Percentiles rank a stretch among this genome's conserved stretches.
Conservation (phyloP, 345 rosid genomes). For the Conringia planisiliqua region DNA sequence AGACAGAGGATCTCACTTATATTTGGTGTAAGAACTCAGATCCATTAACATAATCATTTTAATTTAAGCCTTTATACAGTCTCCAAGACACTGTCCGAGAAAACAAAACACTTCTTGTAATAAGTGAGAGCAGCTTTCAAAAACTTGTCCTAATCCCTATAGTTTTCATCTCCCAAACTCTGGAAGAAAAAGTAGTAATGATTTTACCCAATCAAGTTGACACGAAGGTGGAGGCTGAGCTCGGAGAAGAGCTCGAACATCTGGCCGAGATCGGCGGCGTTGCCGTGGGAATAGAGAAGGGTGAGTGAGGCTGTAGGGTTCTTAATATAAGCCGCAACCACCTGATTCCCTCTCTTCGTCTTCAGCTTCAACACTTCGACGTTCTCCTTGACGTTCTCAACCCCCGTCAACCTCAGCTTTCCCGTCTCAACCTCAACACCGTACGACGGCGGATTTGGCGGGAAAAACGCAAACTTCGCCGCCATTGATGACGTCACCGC, state of each 20-base stretch:
- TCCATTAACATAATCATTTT: neutral
- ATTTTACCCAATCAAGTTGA: slow-evolving; percentile 79
- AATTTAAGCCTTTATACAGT: neutral
- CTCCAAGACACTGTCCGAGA: neutral
- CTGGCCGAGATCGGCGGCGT: slow-evolving; percentile 97
- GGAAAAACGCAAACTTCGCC: slow-evolving; percentile 93
- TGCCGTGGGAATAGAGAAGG: slow-evolving; percentile 81
- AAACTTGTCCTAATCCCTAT: neutral
- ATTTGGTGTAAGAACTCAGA: neutral
- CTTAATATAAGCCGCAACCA: slow-evolving; percentile 74
- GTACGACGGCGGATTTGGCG: slow-evolving; percentile 90
- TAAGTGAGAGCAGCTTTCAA: neutral
- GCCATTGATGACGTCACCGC: slow-evolving; percentile 91
- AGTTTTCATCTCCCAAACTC: neutral
- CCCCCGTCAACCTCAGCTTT: slow-evolving; percentile 57
- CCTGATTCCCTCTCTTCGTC: slow-evolving; percentile 80
- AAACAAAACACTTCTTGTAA: neutral
- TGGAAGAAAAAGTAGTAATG: neutral
- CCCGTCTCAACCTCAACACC: slow-evolving; percentile 45
- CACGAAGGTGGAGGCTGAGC: slow-evolving; percentile 72
- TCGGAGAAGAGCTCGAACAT: slow-evolving; percentile 74
- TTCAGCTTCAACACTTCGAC: slow-evolving; percentile 62
- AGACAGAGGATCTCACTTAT: neutral
- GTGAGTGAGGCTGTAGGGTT: slow-evolving; percentile 78
- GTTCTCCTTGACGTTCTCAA: slow-evolving; percentile 48